phyloP scores from a whole-genome alignment of 169 alveolate species.

The Plasmodium billcollinsi region DNA sequence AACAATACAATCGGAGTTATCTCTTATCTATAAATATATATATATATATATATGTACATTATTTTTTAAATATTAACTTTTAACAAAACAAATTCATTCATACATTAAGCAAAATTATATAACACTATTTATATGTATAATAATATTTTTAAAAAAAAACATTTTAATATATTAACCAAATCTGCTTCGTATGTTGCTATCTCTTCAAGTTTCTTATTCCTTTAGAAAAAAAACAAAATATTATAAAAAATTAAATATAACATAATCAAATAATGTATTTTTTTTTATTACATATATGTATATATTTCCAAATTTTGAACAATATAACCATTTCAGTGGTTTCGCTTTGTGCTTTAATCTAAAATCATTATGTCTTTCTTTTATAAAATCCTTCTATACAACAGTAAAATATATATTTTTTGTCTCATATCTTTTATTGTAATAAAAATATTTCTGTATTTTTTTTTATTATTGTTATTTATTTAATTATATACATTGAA shows the following conservation, averaged over 20 bases:
- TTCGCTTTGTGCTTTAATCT: slow-evolving; percentile 55
- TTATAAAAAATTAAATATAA: background rate
- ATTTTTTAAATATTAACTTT: too few relatives aligned
- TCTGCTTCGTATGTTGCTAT: slow-evolving; percentile 35
- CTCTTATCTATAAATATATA: slow-evolving; percentile 24
- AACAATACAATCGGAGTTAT: slow-evolving; percentile 20
- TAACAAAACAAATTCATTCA: too few relatives aligned
- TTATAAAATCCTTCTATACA: slow-evolving; percentile 44
- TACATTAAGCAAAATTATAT: too few relatives aligned
- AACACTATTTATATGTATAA: too few relatives aligned
- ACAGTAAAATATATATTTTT: slow-evolving; percentile 8
- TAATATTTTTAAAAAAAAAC: background rate
- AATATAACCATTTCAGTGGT: slow-evolving; percentile 37
- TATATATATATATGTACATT: background rate
- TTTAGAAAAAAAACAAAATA: slow-evolving; percentile 17
- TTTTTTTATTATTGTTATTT: background rate
- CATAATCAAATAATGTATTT: background rate
- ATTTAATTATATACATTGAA: slow-evolving; percentile 34
- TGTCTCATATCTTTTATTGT: background rate
- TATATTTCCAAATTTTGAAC: background rate
- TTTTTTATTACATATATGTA: background rate
- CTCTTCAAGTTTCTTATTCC: slow-evolving; percentile 55
- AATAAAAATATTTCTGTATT: background rate
- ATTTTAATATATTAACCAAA: slow-evolving; percentile 35
- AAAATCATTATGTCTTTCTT: slow-evolving; percentile 67